Evolutionary conservation across 169 alveolate species (phyloP), one percentile per base, ranked within the genome.

Genomic region (Plasmodium coatneyi): DNA sequence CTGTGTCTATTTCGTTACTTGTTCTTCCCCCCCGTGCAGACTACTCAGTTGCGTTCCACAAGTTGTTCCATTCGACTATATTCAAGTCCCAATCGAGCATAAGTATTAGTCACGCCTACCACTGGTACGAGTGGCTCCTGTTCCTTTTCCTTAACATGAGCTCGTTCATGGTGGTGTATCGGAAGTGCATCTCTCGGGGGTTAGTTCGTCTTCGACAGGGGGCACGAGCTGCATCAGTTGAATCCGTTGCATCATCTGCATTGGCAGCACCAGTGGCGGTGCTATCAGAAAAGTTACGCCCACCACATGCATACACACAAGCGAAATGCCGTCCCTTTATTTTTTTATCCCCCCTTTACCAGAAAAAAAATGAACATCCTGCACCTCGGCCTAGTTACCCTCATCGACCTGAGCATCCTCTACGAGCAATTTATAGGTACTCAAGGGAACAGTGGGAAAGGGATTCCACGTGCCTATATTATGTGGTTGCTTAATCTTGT

Each of bases 401-500:
- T 79, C 71, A 36, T 87, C 70, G 70, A 78, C 32, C n/a, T 79
- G 36, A 71, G 72, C 54, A 78, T 87, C 46, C 71, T 78, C 16
- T 87, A 87, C 22, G 72, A 87, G 82, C 93, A 87, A 34, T 78
- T 87, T 34, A 60, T 87, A 54, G 87, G 93, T 87, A 66, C 71
- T 16, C 28, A 22, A 1, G 7, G 80, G 39, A 34, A 36, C 14
- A 16, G 28, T 32, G 22, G 82, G 0, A 32, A 46, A 46, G 56
- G 56, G n/a, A 12, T 46, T 46, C 10, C 56, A 46, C n/a, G 56
- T 4, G n/a, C 3, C n/a, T 46, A 12, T 16, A 16, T 46, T 46
- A 12, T 12, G 56, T 46, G 56, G 9, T 10, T 46, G 10, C 16
- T 46, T 46, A 46, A 46, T 10, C n/a, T 1, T 46, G 56, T 46